Evolutionary conservation across 2,329 filamentous ascomycete species (phyloP), one percentile per base, ranked within the genome.

Genomic region (Blastomyces parvus): DNA sequence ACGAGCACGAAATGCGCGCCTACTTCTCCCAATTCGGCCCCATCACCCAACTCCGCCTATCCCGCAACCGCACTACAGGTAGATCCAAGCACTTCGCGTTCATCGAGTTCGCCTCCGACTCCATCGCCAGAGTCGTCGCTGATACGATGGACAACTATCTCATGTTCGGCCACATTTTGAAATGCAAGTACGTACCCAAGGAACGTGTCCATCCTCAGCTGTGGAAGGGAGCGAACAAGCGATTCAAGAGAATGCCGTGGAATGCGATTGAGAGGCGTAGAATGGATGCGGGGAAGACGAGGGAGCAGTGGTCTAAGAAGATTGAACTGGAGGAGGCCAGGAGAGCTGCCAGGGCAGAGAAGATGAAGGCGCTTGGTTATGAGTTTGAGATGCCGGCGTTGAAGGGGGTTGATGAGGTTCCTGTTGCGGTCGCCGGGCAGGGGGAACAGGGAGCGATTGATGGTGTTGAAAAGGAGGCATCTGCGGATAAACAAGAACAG

Each of bases 61-160:
- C 91, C 36, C 88, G 94, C 70, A 97, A 96, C 82, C 91, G 89
- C 77, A 88, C 88, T 76, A 97, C 92, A 0, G 94, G 94, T 63
- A 86, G 86, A 64, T 91, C 89, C 74, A 96, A 94, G 81, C 94
- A 97, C 81, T 96, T 89, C 73, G 94, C 91, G 40, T 99, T 97
- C 76, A 84, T 99, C 72, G 91, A 99, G 78, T 99, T 99, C 72
- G 78, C 79, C 2, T 85, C 84, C 7, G 79, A 82, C 42, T 87
- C 91, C 63, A 89, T 91, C n/a, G 93, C 94, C 48, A 88, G 90
- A 70, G 91, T 97, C 69, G 93, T 96, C 38, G 88, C 90, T 59
- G 90, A 91, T 79, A 96, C 94, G 27, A 99, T 99, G 94, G 86
- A 97, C 81, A 95, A 92, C 78, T 99, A 99, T 77, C 85, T 97